Base-by-base conservation (phyloP, 192 early-diverging fungal species). In the Coemansia sp. region DNA sequence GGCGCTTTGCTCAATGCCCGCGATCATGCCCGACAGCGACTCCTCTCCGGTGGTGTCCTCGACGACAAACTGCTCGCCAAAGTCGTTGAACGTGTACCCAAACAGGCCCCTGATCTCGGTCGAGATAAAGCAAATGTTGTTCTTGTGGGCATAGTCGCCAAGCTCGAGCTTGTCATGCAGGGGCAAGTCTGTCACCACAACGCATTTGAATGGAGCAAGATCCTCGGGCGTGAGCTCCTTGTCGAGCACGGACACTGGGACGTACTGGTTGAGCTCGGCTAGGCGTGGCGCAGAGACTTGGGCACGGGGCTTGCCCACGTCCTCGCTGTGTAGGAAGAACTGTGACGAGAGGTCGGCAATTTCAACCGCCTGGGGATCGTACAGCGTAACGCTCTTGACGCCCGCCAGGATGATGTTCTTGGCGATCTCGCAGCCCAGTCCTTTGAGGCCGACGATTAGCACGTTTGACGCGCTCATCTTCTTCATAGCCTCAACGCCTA, bases 371-470 rank as follows among this genome's bases (percentile, higher is more conserved):
- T 85, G 88, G 36, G 93, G 89, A 78, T 99, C 98, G 75, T 96
- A 91, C 24, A 99, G 82, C 10, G 95, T 96, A 22, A 99, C 98
- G 74, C 95, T 97, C 86, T 99, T 99, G 66, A 99, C 98, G 63
- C 98, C 98, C 42, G 98, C 98, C 41, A 99, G 90, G 66, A 98
- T 89, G 29, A 99, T 90, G 79, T 99, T 99, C 80, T 99, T 99
- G 75, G 98, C 98, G 65, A 98, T 96, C 86, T 99, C 98, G 41
- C 96, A 92, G 61, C 98, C 98, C 67, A 99, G 91, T 62, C 97
- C 98, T 78, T 95, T 94, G 27, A 98, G 80, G 7, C 98, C 98
- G 63, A 99, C 88, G 61, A 99, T 92, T 59, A 99, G 90, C 43
- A 99, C 95, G 85, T 99, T 96, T 49, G 97, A 95, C 63, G 82